Percentiles rank a stretch among this genome's conserved stretches.
phyloP scores from a whole-genome alignment of 23 red algal genomes.

The Cyanidioschyzon merolae region DNA sequence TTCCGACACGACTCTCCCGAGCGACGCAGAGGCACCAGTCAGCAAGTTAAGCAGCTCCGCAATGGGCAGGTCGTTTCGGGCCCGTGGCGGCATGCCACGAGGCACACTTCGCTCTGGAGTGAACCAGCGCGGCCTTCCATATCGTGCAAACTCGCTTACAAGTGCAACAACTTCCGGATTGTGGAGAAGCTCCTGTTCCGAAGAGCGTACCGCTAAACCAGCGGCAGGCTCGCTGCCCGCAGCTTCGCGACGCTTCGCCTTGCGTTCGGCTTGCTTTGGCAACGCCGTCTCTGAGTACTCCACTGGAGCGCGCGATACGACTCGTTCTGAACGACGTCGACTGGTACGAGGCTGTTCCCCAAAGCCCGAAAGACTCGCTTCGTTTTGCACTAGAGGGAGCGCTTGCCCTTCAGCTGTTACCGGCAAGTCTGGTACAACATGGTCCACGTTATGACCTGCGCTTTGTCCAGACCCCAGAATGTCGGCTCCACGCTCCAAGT shows the following conservation, averaged over 20 bases:
- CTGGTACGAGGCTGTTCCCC: neutral
- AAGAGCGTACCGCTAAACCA: neutral
- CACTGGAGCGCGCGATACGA: neutral
- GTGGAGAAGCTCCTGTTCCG: neutral
- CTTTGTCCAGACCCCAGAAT: neutral
- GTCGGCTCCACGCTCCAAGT: neutral
- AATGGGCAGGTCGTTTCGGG: neutral
- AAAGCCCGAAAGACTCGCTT: neutral
- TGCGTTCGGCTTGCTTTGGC: neutral
- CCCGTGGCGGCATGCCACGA: neutral
- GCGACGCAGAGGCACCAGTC: neutral
- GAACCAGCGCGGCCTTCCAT: conserved; percentile 9
- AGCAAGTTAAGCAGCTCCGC: neutral
- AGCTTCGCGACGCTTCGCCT: neutral
- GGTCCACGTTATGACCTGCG: neutral
- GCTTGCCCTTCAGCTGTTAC: neutral
- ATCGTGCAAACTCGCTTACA: conserved; percentile 7
- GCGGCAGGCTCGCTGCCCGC: neutral
- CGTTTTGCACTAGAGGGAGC: neutral
- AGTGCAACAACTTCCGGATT: conserved; percentile 8
- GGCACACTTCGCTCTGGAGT: neutral
- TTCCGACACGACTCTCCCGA: neutral
- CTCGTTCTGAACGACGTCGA: neutral
- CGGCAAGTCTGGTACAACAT: neutral
- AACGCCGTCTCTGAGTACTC: neutral